A percentile compares a stretch with the other conserved stretches of the same genome.
These are phyloP conservation scores for Lentithecium fluviatile DNA, from an alignment of 495 filamentous ascomycete genomes.

Conservation along the genomic window DNA sequence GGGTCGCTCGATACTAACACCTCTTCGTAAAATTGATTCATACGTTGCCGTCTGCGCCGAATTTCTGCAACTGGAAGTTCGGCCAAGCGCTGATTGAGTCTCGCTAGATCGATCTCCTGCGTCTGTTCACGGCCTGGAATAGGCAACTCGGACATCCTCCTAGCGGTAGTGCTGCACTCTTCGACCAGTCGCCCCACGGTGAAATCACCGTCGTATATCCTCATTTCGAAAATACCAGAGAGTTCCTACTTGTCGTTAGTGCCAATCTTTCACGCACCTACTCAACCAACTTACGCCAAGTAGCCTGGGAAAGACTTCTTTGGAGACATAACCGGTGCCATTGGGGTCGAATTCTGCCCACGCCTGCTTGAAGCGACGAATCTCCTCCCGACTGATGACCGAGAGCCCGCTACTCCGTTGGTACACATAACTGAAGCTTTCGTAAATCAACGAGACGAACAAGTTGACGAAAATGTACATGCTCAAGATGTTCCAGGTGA, in stretches of 20 bases:
- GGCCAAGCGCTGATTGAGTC: slow-evolving; percentile 70
- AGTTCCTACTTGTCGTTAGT: slow-evolving; percentile 58
- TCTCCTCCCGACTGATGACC: slow-evolving; percentile 83
- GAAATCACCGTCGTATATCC: slow-evolving; percentile 90
- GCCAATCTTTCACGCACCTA: not conserved
- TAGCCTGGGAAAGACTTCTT: slow-evolving; percentile 85
- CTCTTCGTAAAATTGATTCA: slow-evolving; percentile 95
- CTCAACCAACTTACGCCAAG: slow-evolving; percentile 61
- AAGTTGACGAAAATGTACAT: slow-evolving; percentile 99
- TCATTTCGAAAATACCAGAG: slow-evolving; percentile 93
- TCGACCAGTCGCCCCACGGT: slow-evolving; percentile 80
- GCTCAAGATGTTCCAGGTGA: slow-evolving; percentile 97
- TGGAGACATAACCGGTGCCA: slow-evolving; percentile 86
- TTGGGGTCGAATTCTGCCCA: slow-evolving; percentile 94
- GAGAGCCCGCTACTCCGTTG: slow-evolving; percentile 87
- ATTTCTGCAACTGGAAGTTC: slow-evolving; percentile 74
- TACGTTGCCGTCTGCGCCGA: slow-evolving; percentile 66
- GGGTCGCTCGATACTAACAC: slow-evolving; percentile 89
- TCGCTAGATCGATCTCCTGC: slow-evolving; percentile 64
- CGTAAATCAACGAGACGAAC: slow-evolving; percentile 98
- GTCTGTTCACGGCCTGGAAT: slow-evolving; percentile 52
- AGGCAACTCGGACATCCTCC: slow-evolving; percentile 45
- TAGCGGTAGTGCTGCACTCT: slow-evolving; percentile 59
- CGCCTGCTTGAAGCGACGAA: slow-evolving; percentile 94
- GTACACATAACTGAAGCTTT: slow-evolving; percentile 99